Evolutionary conservation across 306 rosid genomes (phyloP).

Genomic region (Rosa multiflora): DNA sequence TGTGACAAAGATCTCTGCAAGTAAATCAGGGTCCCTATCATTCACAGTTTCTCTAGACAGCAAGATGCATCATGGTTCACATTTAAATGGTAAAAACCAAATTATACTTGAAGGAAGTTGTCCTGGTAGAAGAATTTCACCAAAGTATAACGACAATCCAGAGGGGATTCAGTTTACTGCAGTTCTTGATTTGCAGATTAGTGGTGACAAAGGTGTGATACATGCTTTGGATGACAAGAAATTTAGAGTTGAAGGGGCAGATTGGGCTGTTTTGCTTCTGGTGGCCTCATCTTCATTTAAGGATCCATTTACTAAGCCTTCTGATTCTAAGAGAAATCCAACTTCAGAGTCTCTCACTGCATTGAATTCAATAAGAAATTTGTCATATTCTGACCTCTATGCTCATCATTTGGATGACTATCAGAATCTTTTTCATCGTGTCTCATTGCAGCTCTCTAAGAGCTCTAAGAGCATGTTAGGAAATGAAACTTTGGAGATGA

Average conservation of each 20-base stretch:
- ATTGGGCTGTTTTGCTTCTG: conserved; percentile 70
- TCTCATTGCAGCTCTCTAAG: conserved; percentile 79
- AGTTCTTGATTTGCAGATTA: conserved; percentile 73
- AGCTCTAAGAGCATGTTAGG: conserved; percentile 42
- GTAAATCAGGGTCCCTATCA: conserved; percentile 67
- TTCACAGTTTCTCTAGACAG: conserved; percentile 71
- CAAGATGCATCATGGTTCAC: conserved; percentile 59
- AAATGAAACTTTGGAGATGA: conserved; percentile 23
- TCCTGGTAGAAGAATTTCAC: conserved; percentile 50
- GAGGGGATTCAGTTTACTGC: conserved; percentile 79
- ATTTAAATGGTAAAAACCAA: conserved; percentile 51
- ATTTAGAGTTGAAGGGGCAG: conserved; percentile 69
- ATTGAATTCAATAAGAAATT: conserved; percentile 42
- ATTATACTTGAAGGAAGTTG: conserved; percentile 74
- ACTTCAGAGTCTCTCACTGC: conserved; percentile 55
- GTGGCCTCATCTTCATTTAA: conserved; percentile 79
- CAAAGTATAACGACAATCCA: conserved; percentile 47
- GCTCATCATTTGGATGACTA: conserved; percentile 73
- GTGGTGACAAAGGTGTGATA: conserved; percentile 54
- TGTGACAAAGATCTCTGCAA: conserved; percentile 65
- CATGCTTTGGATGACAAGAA: conserved; percentile 65
- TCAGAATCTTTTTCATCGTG: conserved; percentile 82
- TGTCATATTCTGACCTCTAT: conserved; percentile 64
- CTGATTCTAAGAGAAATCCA: conserved; percentile 78
- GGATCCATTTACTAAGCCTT: conserved; percentile 73